Percentiles rank a stretch among this genome's conserved stretches.
Evolutionary conservation across 2,329 filamentous ascomycete species (phyloP).

Genomic region (Trichoderma arundinaceum): DNA sequence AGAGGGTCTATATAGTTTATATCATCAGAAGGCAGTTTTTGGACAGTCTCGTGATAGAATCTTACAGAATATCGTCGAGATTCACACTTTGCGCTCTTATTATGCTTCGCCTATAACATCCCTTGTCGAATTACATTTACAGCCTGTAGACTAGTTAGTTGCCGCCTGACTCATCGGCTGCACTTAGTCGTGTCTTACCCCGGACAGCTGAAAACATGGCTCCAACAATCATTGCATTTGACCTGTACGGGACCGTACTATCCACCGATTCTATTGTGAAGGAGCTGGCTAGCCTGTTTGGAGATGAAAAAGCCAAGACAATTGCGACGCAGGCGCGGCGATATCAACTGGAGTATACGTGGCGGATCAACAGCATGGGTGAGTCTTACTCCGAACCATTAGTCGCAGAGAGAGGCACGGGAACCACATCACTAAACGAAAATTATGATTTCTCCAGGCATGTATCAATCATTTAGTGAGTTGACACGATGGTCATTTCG

Average conservation of each 20-base stretch:
- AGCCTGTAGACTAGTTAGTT: neutral
- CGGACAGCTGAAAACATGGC: constrained; percentile 35
- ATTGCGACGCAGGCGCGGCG: constrained; percentile 68
- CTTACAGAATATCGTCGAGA: constrained; percentile 4
- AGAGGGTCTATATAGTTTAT: neutral
- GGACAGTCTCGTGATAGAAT: neutral
- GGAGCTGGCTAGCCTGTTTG: constrained; percentile 63
- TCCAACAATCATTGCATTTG: constrained; percentile 67
- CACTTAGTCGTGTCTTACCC: constrained; percentile 17
- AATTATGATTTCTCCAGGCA: constrained; percentile 49
- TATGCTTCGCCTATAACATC: neutral
- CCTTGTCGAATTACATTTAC: neutral
- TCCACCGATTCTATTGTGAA: constrained; percentile 71
- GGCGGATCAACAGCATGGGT: constrained; percentile 79
- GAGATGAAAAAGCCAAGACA: constrained; percentile 58
- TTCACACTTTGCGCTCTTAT: neutral
- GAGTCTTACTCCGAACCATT: constrained; percentile 36
- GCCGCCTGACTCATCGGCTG: constrained; percentile 32
- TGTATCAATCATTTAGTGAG: constrained; percentile 57
- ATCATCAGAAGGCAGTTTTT: neutral
- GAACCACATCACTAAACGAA: neutral
- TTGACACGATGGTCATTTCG: constrained; percentile 66
- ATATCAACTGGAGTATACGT: constrained; percentile 79
- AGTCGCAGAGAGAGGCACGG: neutral
- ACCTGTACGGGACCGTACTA: constrained; percentile 76